Evolutionary conservation across 768 basidiomycete genomes (phyloP), one percentile per base, ranked within the genome.

Genomic region (Trametes maxima): DNA sequence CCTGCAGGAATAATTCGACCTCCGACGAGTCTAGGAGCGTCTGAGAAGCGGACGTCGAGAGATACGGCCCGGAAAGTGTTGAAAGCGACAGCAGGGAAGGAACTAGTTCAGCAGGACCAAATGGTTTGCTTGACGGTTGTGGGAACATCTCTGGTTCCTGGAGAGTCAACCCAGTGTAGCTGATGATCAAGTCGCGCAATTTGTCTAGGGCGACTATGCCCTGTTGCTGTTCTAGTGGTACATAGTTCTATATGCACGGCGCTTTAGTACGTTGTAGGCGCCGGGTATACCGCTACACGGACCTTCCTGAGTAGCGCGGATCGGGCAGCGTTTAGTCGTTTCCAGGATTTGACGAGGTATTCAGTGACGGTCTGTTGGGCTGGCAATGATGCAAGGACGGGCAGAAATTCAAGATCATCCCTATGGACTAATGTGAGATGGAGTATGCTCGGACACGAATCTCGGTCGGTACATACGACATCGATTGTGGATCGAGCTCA

Each of bases 91-190:
- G 77, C 14, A 99, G 82, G n/a, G 90, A 83, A 0, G 79, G 80
- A n/a, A 94, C 80, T 36, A 98, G 83, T 70, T 98, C 97, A 17
- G 82, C 75, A 1, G 92, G 78, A 13, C 96, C 96, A 52, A 90
- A 75, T 1, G 78, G 77, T 83, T 60, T 73, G 92, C 94, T 85
- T 82, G 74, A 57, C 11, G 95, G 95, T 66, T 97, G 93, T 49
- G 94, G 91, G 66, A 99, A 98, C 89, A 98, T 95, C 40, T 87
- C 87, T 1, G 95, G 92, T 61, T 95, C 95, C 75, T 95, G 94
- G 11, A 99, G 78, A 22, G 84, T 90, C 49, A 98, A 80, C 5
- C 95, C 95, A 12, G 88, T 85, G 75, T 97, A 97, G 58, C 89
- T 93, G 65, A 98, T 85, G 51, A 98, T 74, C 16, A 97, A 80